Evolutionary conservation across 164 flowering plant species (phyloP), one percentile per base, ranked within the genome.

Genomic region (Annona squamosa): DNA sequence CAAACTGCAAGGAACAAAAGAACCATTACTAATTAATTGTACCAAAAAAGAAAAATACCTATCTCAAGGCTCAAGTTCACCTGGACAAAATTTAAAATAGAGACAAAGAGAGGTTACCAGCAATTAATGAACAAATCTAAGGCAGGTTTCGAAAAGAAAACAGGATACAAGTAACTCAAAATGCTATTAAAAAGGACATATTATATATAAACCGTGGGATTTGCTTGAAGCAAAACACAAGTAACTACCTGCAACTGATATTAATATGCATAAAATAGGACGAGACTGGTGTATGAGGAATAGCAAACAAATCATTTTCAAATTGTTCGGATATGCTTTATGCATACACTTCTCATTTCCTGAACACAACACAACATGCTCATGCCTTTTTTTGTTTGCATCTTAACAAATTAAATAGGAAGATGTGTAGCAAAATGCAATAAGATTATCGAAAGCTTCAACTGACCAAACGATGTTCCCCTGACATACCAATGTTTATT

Each of bases 51-150:
- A n/a, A 67, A 46, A 13, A 45, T 16, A 46, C 2, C 13, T 13
- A 6, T 9, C 19, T 19, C 46, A 1, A 64, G 16, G 62, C 62
- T 47, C n/a, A 71, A 45, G 82, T 82, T 73, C 74, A 91, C 98
- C 86, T 91, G 98, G 57, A 94, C 84, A 83, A 94, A 94, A 71
- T 91, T 97, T 88, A 83, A 94, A 72, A 19, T 0, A 61, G 17
- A 12, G 17, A 61, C 10, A 61, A n/a, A 61, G 17, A 61, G 17
- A 12, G 17, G 16, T 26, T 26, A 26, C 37, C 37, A 26, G 37
- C 37, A 26, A 26, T 26, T 26, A 26, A 26, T 26, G 37, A 13
- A 63, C 16, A 63, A 63, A 63, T 63, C 65, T 16, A 26, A 26
- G 16, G 19, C 65, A n/a, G 5, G 6, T 16, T n/a, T 26, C 16